These are phyloP conservation scores for Calvatia gigantea DNA, from an alignment of 768 basidiomycete species.

Conservation along the genomic window DNA sequence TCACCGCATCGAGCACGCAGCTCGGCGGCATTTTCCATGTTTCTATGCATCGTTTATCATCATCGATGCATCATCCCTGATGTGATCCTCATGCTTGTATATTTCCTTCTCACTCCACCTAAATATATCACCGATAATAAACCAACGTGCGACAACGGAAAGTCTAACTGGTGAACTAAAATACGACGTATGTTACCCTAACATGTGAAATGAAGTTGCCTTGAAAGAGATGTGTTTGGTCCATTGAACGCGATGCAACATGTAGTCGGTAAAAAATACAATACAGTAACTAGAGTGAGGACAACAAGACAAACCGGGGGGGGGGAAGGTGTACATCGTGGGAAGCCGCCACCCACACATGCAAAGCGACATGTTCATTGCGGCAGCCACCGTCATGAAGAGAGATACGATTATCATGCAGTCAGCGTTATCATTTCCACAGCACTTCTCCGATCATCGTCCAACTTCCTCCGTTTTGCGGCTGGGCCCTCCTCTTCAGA, in stretches of 20 bases:
- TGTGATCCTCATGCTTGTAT: background rate
- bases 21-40: too few species aligned
- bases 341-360: background rate
- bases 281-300: background rate
- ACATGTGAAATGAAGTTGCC: background rate
- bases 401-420: background rate
- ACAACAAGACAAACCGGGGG: background rate
- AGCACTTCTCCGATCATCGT: slow-evolving; percentile 19
- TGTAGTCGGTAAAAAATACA: slow-evolving; percentile 2
- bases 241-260: background rate
- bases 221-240: background rate
- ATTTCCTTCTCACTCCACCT: background rate
- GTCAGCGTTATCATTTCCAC: background rate
- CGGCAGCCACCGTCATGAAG: too few species aligned
- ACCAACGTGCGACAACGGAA: slow-evolving; percentile 9
- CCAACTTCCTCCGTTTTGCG: slow-evolving; percentile 54
- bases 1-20: too few species aligned
- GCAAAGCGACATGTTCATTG: background rate
- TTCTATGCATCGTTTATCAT: too few species aligned
- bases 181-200: background rate
- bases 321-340: background rate
- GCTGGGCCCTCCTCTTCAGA: slow-evolving; percentile 53
- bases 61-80: too few species aligned
- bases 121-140: background rate
- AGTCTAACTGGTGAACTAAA: slow-evolving; percentile 1